Percentiles rank a stretch among this genome's conserved stretches.
Conservation (phyloP, 441 rosid genomes). For the Gossypium schwendimanii region DNA sequence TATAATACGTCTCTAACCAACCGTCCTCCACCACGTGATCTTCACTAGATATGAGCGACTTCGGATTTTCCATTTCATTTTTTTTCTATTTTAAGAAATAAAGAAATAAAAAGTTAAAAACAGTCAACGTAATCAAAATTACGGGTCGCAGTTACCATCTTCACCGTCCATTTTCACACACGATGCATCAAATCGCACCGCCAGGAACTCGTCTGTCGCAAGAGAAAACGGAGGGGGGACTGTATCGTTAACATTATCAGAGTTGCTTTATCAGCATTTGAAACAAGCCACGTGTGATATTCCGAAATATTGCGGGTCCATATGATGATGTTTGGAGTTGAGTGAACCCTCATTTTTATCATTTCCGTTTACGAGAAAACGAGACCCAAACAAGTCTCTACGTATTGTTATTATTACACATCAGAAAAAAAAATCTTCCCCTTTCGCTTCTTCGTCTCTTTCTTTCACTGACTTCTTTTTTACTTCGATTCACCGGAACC, state of each 20-base stretch:
- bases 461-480: background rate
- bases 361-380: slow-evolving; percentile 14
- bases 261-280: slow-evolving; percentile 7
- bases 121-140: background rate
- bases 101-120: background rate
- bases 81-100: background rate
- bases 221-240: background rate
- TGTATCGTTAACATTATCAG: background rate
- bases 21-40: slow-evolving; percentile 22
- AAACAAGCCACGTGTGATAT: slow-evolving; percentile 24
- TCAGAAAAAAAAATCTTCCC: background rate
- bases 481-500: slow-evolving; percentile 42
- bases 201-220: slow-evolving; percentile 5
- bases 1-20: background rate
- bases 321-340: slow-evolving; percentile 19
- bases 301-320: slow-evolving; percentile 11
- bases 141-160: slow-evolving; percentile 13
- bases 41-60: background rate
- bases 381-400: background rate
- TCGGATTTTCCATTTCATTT: background rate
- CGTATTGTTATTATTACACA: background rate
- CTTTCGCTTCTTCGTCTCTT: background rate
- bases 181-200: background rate
- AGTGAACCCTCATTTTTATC: background rate
- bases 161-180: background rate